Evolutionary conservation across 1,284 basidiomycete genomes (phyloP), one percentile per base, ranked within the genome.

Genomic region (Boletellus dicymbophilus): DNA sequence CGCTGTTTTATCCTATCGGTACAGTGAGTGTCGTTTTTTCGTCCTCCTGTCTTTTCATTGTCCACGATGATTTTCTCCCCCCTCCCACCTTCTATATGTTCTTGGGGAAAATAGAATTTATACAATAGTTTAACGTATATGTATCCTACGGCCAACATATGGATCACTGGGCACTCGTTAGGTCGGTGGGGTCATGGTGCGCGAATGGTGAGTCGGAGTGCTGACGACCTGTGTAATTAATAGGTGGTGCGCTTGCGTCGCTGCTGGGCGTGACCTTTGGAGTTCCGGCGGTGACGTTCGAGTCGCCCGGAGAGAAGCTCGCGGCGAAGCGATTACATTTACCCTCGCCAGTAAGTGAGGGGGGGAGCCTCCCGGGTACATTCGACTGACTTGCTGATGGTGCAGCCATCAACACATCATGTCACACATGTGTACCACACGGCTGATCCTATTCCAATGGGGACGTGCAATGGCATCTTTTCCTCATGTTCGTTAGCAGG

Each of bases 51-150:
- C 45, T 31, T 12, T 30, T 30, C 20, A 12, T 12, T n/a, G 15
- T 25, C 43, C 34, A n/a, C 41, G 36, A 49, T 8, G 28, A 28
- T 40, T 49, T 39, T 37, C n/a, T n/a, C n/a, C n/a, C n/a, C n/a
- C n/a, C n/a, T n/a, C n/a, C n/a, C n/a, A n/a, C n/a, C n/a, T n/a
- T n/a, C n/a, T n/a, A n/a, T n/a, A n/a, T n/a, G n/a, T n/a, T n/a
- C n/a, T n/a, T n/a, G n/a, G n/a, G n/a, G 15, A 34, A 4, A 21
- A 49, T 64, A 94, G 89, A 90, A 95, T 71, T 70, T 98, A 45
- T 98, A 95, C 75, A 91, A 95, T 77, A 94, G 98, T 74, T 61
- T 99, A 45, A 90, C 94, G 6, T 91, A 90, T 67, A 84, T 96
- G 79, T 99, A 97, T 69, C 97, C 96, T 10, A 73, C 91, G 55